Base-by-base conservation (phyloP, 371 early-diverging fungal species). In the Mucor indicus region DNA sequence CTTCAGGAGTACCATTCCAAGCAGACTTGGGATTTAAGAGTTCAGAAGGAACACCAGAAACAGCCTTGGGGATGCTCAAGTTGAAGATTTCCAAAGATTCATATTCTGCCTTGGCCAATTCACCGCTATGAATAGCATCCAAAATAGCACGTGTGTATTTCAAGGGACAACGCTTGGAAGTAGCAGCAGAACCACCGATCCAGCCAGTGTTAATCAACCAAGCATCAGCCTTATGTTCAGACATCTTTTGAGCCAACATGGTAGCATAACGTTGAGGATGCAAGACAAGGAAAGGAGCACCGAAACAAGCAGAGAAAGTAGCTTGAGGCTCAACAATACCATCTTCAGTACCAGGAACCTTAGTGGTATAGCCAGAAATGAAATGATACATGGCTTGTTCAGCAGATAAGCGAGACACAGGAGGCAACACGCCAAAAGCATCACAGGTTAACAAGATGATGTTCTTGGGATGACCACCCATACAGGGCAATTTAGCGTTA, bases 161-260 rank as follows among this genome's bases (percentile, higher is more conserved):
- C 60, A 98, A 89, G 33, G 95, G 76, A 60, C 95, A 93, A 41
- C 98, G 91, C 80, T 90, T 85, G 51, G 95, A 95, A 27, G 77
- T 72, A 54, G 92, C 93, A 68, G 92, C 94, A 15, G 84, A 80
- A 42, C 97, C 98, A 64, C 97, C 96, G 67, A 80, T 91, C 97
- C 98, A 98, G 41, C 98, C 98, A 36, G 98, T 98, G 87, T 98
- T 98, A 80, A 98, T 87, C 69, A 98, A 77, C 96, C 97, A 98
- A 20, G 90, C 96, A 67, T 91, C 75, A 44, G 90, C 90, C 67
- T 84, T 76, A 80, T 97, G 91, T 43, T 88, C 40, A 56, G 82
- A 67, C 84, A 98, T 94, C 86, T 95, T 93, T 31, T 91, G 83
- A 8, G 97, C 96, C 48, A 98, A 79, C 96, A 98, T 98, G 66